Evolutionary conservation across 2,329 filamentous ascomycete genomes (phyloP).

Genomic region (Scolecobasidium constrictum): DNA sequence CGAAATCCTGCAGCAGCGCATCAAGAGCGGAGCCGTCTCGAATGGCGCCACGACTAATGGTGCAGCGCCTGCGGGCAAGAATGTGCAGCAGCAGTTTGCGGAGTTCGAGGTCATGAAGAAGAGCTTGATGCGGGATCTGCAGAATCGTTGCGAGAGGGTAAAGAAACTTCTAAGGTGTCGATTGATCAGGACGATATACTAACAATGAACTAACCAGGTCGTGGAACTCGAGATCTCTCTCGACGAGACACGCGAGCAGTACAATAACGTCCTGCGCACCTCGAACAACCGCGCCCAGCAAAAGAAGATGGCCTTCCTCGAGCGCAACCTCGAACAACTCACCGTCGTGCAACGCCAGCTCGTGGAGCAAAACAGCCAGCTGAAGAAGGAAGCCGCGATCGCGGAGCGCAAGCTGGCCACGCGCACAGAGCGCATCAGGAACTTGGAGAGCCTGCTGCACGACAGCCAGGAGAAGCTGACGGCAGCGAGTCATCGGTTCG

Average conservation of each 20-base stretch:
- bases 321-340: slow-evolving; percentile 94
- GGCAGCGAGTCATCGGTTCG: slow-evolving; percentile 91
- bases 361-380: slow-evolving; percentile 89
- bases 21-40: slow-evolving; percentile 49
- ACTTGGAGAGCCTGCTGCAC: slow-evolving; percentile 80
- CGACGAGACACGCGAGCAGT: slow-evolving; percentile 95
- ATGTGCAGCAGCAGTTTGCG: slow-evolving; percentile 91
- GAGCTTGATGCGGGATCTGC: slow-evolving; percentile 94
- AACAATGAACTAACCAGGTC: slow-evolving; percentile 39
- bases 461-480: slow-evolving; percentile 98
- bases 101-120: slow-evolving; percentile 99
- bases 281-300: slow-evolving; percentile 98
- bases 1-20: slow-evolving; percentile 64
- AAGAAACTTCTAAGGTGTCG: slow-evolving; percentile 17
- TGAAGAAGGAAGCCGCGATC: slow-evolving; percentile 99
- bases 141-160: slow-evolving; percentile 91
- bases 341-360: slow-evolving; percentile 96
- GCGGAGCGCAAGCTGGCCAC: slow-evolving; percentile 95
- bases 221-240: slow-evolving; percentile 97
- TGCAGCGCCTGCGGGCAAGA: slow-evolving; percentile 69
- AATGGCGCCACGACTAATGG: slow-evolving; percentile 46
- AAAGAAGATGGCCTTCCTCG: slow-evolving; percentile 99
- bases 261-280: slow-evolving; percentile 93
- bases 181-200: background rate
- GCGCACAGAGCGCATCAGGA: slow-evolving; percentile 92